Evolutionary conservation across 2,329 filamentous ascomycete species (phyloP).

Genomic region (Coniochaeta sp.): DNA sequence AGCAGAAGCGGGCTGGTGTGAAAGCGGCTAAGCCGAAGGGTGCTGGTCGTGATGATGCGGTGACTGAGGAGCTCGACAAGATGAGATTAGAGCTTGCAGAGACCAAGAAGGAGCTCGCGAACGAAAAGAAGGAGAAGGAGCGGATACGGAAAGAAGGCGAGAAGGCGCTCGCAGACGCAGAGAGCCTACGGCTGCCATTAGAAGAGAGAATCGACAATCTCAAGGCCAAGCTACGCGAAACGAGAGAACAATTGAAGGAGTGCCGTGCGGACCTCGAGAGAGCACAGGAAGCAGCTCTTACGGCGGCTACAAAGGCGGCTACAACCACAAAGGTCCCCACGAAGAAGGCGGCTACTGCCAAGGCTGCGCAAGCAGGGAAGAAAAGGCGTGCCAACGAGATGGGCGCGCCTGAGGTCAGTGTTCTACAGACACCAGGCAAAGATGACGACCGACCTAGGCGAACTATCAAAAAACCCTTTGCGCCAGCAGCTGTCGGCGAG

Average conservation of each 20-base stretch:
- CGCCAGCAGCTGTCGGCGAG: slow-evolving; percentile 61
- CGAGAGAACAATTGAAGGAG: slow-evolving; percentile 68
- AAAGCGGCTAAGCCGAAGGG: slow-evolving; percentile 10
- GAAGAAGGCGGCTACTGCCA: slow-evolving; percentile 22
- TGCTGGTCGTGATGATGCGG: slow-evolving; percentile 5
- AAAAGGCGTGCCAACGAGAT: slow-evolving; percentile 40
- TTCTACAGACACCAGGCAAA: slow-evolving; percentile 34
- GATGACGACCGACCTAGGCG: slow-evolving; percentile 29
- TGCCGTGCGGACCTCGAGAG: slow-evolving; percentile 35
- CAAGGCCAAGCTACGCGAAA: slow-evolving; percentile 59
- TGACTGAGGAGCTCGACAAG: slow-evolving; percentile 17
- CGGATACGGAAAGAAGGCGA: slow-evolving; percentile 37
- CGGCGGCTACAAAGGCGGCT: slow-evolving; percentile 12
- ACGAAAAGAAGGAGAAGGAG: slow-evolving; percentile 37
- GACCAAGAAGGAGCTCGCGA: slow-evolving; percentile 18
- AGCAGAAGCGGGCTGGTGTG: slow-evolving; percentile 13
- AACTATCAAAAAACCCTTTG: slow-evolving; percentile 46
- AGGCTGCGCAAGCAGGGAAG: slow-evolving; percentile 25
- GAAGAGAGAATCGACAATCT: slow-evolving; percentile 65
- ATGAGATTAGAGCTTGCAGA: slow-evolving; percentile 13
- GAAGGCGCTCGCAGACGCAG: slow-evolving; percentile 51
- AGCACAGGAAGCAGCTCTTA: slow-evolving; percentile 30
- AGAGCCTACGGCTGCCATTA: slow-evolving; percentile 54
- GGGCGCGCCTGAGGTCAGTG: slow-evolving; percentile 35
- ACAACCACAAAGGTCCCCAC: slow-evolving; percentile 15